Percentiles rank a stretch among this genome's conserved stretches.
phyloP scores from a whole-genome alignment of 139 green algal genomes.

The Chlamydomonas schloesseri region DNA sequence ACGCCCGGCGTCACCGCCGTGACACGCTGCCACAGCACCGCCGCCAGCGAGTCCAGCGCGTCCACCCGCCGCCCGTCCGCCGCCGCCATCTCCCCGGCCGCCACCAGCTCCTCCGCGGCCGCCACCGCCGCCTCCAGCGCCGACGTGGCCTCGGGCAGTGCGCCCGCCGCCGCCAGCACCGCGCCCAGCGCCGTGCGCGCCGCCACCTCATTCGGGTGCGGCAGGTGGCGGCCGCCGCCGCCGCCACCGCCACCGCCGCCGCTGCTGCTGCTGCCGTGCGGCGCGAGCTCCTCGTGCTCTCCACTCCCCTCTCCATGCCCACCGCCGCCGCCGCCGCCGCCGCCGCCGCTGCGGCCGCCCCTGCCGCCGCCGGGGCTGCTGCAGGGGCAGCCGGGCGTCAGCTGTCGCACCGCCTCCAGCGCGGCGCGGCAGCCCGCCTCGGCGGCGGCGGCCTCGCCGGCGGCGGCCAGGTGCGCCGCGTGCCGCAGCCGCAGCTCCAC shows the following conservation, averaged over 20 bases:
- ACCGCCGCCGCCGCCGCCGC: neutral
- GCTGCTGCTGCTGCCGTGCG: neutral
- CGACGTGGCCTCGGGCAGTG: neutral
- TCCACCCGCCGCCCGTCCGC: slow-evolving; percentile 7
- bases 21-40: neutral
- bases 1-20: neutral
- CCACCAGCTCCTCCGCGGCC: slow-evolving; percentile 14
- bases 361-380: neutral
- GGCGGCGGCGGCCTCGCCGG: neutral
- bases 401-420: neutral
- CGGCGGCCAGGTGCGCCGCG: slow-evolving; percentile 4
- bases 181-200: neutral
- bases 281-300: too few relatives aligned
- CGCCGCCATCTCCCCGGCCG: slow-evolving; percentile 5
- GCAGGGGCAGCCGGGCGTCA: too few relatives aligned
- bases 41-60: neutral
- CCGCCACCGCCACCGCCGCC: neutral
- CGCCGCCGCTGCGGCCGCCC: neutral
- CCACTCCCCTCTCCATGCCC: too few relatives aligned
- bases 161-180: neutral
- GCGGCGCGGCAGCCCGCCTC: neutral
- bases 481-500: neutral
- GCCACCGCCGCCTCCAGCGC: neutral
- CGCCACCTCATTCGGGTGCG: slow-evolving; percentile 2
- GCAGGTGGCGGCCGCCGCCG: neutral